Conservation (phyloP, 331 rosid species). For the Quercus tomentella region DNA sequence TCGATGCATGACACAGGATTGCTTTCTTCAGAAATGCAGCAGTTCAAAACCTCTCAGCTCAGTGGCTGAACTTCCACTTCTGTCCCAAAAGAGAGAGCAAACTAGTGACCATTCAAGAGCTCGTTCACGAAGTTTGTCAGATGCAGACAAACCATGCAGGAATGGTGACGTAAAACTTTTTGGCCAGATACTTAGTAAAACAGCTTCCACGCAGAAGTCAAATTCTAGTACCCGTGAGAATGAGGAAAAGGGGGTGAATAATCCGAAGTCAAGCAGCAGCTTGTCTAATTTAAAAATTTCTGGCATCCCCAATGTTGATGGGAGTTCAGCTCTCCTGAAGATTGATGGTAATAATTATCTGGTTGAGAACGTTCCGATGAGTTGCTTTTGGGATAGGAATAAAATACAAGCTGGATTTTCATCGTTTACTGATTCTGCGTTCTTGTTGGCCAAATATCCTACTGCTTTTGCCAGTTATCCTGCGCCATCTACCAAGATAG, state of each 20-base stretch:
- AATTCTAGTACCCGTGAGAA: constrained; percentile 37
- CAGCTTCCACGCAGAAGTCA: constrained; percentile 45
- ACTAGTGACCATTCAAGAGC: constrained; percentile 28
- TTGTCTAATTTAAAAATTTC: constrained; percentile 41
- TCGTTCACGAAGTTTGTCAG: constrained; percentile 31
- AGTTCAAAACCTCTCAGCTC: constrained; percentile 22
- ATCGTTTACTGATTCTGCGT: constrained; percentile 71
- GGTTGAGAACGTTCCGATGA: constrained; percentile 68
- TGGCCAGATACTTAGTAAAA: constrained; percentile 74
- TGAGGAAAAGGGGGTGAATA: constrained; percentile 43
- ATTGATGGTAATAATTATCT: constrained; percentile 38
- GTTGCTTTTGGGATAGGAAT: constrained; percentile 74
- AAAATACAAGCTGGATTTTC: constrained; percentile 61
- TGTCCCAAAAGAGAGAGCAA: constrained; percentile 42
- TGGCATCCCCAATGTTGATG: constrained; percentile 49
- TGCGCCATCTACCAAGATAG: constrained; percentile 41
- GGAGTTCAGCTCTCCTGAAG: constrained; percentile 48
- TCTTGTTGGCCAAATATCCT: constrained; percentile 84
- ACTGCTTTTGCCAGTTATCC: constrained; percentile 70
- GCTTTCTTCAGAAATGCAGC: constrained; percentile 26
- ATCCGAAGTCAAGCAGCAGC: constrained; percentile 41
- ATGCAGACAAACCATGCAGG: constrained; percentile 62
- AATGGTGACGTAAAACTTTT: constrained; percentile 93
- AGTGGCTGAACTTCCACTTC: constrained; percentile 38
- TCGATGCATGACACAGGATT: constrained; percentile 3